A percentile compares a stretch with the other conserved stretches of the same genome.
phyloP scores from a whole-genome alignment of 2,329 filamentous ascomycete species.

The Diaporthe batatas region DNA sequence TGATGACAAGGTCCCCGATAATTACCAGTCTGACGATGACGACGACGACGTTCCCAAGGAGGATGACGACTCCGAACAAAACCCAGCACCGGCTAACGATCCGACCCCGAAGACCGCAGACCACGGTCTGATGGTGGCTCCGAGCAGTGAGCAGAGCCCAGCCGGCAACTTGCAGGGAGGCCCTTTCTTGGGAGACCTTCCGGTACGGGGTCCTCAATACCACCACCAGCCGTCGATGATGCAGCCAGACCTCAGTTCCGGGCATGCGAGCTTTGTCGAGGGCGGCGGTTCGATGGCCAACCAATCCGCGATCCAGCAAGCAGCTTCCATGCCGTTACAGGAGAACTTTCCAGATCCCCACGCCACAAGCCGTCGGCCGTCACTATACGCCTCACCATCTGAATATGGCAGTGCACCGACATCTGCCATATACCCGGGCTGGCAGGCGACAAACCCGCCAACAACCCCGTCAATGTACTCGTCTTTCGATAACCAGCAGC shows the following conservation, averaged over 20 bases:
- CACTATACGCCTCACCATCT: slow-evolving; percentile 57
- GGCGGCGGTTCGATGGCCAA: slow-evolving; percentile 51
- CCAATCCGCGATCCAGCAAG: slow-evolving; percentile 53
- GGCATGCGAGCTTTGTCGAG: slow-evolving; percentile 58
- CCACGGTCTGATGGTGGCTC: slow-evolving; percentile 52
- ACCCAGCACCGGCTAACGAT: slow-evolving; percentile 51
- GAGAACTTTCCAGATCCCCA: slow-evolving; percentile 62
- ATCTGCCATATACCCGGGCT: slow-evolving; percentile 58
- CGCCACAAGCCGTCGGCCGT: slow-evolving; percentile 60
- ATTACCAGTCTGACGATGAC: slow-evolving; percentile 63
- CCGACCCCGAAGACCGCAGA: slow-evolving; percentile 53
- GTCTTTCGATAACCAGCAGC: slow-evolving; percentile 56
- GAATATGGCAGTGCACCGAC: slow-evolving; percentile 60
- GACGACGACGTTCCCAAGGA: slow-evolving; percentile 57
- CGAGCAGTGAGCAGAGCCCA: slow-evolving; percentile 55
- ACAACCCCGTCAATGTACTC: slow-evolving; percentile 60
- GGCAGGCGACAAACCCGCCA: slow-evolving; percentile 60
- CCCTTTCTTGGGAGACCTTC: slow-evolving; percentile 59
- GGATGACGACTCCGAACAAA: slow-evolving; percentile 55
- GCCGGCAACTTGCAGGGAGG: slow-evolving; percentile 49
- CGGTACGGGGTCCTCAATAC: slow-evolving; percentile 58
- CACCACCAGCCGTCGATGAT: slow-evolving; percentile 55
- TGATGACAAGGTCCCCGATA: slow-evolving; percentile 64
- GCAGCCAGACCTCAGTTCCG: slow-evolving; percentile 56
- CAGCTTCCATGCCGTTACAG: slow-evolving; percentile 55